Percentiles rank a stretch among this genome's conserved stretches.
Evolutionary conservation across 306 rosid genomes (phyloP).

Genomic region (Castanopsis chinensis): DNA sequence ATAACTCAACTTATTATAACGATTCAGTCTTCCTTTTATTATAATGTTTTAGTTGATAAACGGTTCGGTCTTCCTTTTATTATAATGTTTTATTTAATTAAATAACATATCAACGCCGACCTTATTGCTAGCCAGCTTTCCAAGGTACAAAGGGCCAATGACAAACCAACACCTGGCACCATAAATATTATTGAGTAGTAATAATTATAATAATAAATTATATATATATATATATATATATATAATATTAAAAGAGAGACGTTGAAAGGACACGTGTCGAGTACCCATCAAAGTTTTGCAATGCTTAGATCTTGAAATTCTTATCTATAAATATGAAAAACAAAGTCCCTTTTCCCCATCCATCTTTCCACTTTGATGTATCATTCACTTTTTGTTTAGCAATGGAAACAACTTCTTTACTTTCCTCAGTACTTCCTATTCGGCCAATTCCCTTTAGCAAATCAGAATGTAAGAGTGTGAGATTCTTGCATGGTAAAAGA

Average conservation of each 20-base stretch:
- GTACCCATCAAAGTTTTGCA: neutral
- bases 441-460: neutral
- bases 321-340: neutral
- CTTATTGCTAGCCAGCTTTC: neutral
- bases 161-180: neutral
- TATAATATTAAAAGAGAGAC: neutral
- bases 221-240: no score
- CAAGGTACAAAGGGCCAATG: neutral
- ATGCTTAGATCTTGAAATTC: neutral
- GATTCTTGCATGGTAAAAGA: neutral
- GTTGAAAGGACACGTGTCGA: constrained; percentile 14
- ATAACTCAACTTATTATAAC: neutral
- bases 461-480: neutral
- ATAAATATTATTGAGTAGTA: neutral
- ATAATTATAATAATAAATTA: neutral
- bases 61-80: neutral
- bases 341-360: no score
- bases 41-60: neutral
- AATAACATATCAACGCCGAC: neutral
- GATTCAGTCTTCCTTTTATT: neutral
- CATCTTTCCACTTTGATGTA: neutral
- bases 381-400: neutral
- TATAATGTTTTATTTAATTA: neutral
- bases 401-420: constrained; percentile 3
- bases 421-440: neutral